Evolutionary conservation across 2,329 filamentous ascomycete genomes (phyloP), one percentile per base, ranked within the genome.

Genomic region (Venturia carpophila): DNA sequence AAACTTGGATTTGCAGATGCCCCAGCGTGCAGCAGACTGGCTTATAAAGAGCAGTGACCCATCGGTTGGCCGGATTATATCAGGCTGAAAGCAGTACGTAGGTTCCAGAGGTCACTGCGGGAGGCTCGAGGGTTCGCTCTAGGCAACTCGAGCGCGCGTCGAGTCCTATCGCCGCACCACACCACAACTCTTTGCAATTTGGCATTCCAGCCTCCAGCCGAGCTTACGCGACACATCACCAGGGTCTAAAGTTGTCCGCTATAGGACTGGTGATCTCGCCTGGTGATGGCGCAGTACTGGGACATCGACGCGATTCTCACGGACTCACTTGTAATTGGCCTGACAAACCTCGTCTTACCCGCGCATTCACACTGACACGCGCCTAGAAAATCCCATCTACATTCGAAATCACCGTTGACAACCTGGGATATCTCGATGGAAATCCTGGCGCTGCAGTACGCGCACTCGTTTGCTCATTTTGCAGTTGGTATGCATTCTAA

Each of bases 381-480:
- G 41, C 21, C 34, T 70, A 96, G 87, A 97, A 97, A 89, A 85
- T 97, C 41, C 93, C 94, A 49, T 96, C 92, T 79, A 95, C 90
- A 63, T 97, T 97, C 78, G 90, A 96, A 73, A 84, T 97, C 72
- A 89, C 93, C 67, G 87, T 96, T 41, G 89, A 92, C 24, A 87
- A 90, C 65, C 84, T 97, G 58, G 92, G 92, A 69, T 91, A 96
- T 75, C 83, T 99, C 67, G 92, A 96, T 77, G 92, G 92, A 72
- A 93, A 91, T 72, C 83, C 89, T 30, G 83, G 82, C 58, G 82
- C 82, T 69, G 82, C 84, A 71, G 82, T 83, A 72, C 67, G 75
- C 64, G 19, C 41, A 34, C 42, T 74, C 77, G 15, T 21, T 58
- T 37, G 13, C 30, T n/a, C 47, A 78, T 6, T 27, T 41, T 60